phyloP scores from a whole-genome alignment of 2,329 filamentous ascomycete species.

The Zymoseptoria tritici region DNA sequence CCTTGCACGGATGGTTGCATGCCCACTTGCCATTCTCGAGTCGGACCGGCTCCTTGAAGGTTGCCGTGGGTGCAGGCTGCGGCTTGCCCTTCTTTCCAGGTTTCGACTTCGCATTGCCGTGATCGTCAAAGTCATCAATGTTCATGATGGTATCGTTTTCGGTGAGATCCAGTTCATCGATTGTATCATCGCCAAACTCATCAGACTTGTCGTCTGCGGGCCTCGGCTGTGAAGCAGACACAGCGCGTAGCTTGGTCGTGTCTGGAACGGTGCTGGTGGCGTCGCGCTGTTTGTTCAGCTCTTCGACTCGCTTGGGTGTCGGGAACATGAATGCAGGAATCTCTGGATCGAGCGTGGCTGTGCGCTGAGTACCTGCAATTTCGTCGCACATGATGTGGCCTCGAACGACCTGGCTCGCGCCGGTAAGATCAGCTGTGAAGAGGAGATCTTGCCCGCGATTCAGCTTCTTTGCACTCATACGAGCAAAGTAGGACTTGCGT shows the following conservation, averaged over 20 bases:
- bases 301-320: conserved; percentile 16
- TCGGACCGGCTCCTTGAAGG: background rate
- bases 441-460: conserved; percentile 53
- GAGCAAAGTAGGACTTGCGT: conserved; percentile 58
- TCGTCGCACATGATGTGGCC: conserved; percentile 78
- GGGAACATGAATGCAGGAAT: conserved; percentile 42
- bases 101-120: conserved; percentile 5
- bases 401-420: conserved; percentile 51
- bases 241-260: conserved; percentile 19
- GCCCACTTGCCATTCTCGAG: conserved; percentile 65
- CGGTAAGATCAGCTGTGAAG: conserved; percentile 51
- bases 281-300: conserved; percentile 1
- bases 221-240: conserved; percentile 3
- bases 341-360: conserved; percentile 46
- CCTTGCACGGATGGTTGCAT: conserved; percentile 64
- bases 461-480: conserved; percentile 57
- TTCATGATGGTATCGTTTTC: conserved; percentile 41
- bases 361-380: conserved; percentile 56
- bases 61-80: conserved; percentile 2
- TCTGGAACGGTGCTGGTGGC: conserved; percentile 18
- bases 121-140: conserved; percentile 45
- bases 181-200: conserved; percentile 43
- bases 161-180: conserved; percentile 45
- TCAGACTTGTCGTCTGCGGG: conserved; percentile 33
- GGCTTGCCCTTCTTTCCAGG: conserved; percentile 8